A percentile compares a stretch with the other conserved stretches of the same genome.
These are phyloP conservation scores for Cadophora sp. DNA, from an alignment of 2,329 filamentous ascomycete genomes.

Conservation along the genomic window DNA sequence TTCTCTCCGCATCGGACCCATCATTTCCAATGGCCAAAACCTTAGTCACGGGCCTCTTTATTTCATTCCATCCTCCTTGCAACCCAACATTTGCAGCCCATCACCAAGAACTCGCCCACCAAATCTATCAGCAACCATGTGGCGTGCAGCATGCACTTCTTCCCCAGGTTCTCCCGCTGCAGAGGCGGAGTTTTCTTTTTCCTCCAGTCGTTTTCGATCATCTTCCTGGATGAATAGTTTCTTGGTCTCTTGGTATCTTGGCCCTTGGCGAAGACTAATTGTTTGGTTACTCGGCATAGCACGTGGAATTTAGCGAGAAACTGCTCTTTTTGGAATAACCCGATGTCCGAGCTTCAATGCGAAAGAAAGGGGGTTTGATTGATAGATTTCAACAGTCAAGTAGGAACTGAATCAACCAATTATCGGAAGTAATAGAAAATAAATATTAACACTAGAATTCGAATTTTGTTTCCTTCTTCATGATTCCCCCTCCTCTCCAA, in stretches of 20 bases:
- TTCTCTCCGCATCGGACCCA: not conserved
- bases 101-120: not conserved
- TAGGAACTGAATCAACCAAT: no score
- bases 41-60: not conserved
- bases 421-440: not conserved
- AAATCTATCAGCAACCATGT: not conserved
- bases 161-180: not conserved
- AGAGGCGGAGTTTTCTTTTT: constrained; percentile 5
- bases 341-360: not conserved
- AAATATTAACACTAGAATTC: constrained; percentile 15
- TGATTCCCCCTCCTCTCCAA: no score
- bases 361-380: no score
- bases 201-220: constrained; percentile 12
- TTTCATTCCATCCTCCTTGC: not conserved
- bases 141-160: not conserved
- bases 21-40: not conserved
- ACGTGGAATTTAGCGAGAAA: not conserved
- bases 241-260: constrained; percentile 4
- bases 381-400: no score
- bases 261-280: constrained; percentile 5
- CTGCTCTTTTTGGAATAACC: not conserved
- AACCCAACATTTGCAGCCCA: not conserved
- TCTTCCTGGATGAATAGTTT: not conserved
- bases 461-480: not conserved
- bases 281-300: not conserved